A percentile compares a stretch with the other conserved stretches of the same genome.
Conservation (phyloP, 2,329 filamentous ascomycete species). For the Phialophora chinensis region DNA sequence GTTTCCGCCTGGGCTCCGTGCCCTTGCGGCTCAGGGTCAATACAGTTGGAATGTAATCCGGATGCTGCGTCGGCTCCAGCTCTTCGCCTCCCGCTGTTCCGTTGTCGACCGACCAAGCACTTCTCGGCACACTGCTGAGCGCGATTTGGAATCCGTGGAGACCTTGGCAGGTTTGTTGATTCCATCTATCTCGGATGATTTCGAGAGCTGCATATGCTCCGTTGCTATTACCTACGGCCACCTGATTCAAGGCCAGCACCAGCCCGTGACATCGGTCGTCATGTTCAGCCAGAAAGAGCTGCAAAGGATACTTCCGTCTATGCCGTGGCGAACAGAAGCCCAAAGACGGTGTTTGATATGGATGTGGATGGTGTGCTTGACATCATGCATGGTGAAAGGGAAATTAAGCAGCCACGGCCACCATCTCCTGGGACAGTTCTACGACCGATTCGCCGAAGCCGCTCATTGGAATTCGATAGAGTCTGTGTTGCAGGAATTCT, state of each 20-base stretch:
- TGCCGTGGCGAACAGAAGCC: neutral
- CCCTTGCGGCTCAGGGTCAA: neutral
- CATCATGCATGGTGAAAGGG: neutral
- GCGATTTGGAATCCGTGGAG: neutral
- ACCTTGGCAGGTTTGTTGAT: neutral
- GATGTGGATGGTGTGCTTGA: conserved; percentile 1
- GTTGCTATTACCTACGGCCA: neutral
- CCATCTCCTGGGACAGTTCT: neutral
- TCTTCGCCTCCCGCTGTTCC: neutral
- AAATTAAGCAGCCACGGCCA: neutral
- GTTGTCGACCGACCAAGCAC: neutral
- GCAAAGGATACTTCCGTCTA: neutral
- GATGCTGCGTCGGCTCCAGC: neutral
- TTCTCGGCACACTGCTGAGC: neutral
- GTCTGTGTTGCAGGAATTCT: neutral
- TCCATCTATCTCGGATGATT: neutral
- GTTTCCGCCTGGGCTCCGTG: neutral
- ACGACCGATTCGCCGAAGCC: neutral
- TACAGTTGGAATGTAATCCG: neutral
- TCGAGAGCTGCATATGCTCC: neutral
- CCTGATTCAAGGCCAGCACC: neutral
- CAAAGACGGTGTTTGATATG: neutral
- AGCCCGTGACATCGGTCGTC: neutral
- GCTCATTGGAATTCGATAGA: neutral
- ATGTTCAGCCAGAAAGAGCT: neutral